Base-by-base conservation (phyloP, 2,329 filamentous ascomycete species). In the Colletotrichum echinochloae region DNA sequence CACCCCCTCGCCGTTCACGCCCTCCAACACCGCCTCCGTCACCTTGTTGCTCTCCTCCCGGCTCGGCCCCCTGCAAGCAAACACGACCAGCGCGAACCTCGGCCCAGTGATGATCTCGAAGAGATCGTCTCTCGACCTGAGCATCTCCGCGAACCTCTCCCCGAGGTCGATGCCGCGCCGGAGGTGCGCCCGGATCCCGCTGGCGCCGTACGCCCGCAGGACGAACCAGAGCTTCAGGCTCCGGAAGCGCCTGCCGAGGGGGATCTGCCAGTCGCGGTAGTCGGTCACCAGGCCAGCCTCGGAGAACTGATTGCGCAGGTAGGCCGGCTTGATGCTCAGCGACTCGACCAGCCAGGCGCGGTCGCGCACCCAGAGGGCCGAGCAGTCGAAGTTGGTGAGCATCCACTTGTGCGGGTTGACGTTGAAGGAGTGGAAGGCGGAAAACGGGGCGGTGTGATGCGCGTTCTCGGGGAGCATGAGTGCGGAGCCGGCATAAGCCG, bases 401-500 rank as follows among this genome's bases (percentile, higher is more conserved):
- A 98, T 86, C 95, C 95, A 98, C 84, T 98, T 98, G 86, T 98
- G 95, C 88, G 97, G 92, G 84, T 98, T 98, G 84, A 95, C 90
- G 81, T 97, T 91, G 87, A 97, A 97, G 73, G 91, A 94, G 83
- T 97, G 93, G 78, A 97, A 94, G 28, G 85, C 82, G 1, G 85
- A 82, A 60, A 95, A 86, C 11, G 89, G 82, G 28, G 83, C 77
- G 1, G 90, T 85, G 60, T 94, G 86, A 74, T 91, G 86, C 66
- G 94, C 92, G 81, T 93, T 92, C 79, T 97, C 94, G 3, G 94
- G 92, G 28, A 92, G 91, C 4, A 97, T 84, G 4, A 98, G 88
- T 0, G 95, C 93, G 0, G 94, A 90, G 2, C 95, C 95, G 0
- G 95, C 95, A 80, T 97, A 98, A 0, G 95, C 95, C 14, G 94